These are phyloP conservation scores for Solanum lycopersicoides DNA, from an alignment of 257 asterid genomes.

Conservation along the genomic window DNA sequence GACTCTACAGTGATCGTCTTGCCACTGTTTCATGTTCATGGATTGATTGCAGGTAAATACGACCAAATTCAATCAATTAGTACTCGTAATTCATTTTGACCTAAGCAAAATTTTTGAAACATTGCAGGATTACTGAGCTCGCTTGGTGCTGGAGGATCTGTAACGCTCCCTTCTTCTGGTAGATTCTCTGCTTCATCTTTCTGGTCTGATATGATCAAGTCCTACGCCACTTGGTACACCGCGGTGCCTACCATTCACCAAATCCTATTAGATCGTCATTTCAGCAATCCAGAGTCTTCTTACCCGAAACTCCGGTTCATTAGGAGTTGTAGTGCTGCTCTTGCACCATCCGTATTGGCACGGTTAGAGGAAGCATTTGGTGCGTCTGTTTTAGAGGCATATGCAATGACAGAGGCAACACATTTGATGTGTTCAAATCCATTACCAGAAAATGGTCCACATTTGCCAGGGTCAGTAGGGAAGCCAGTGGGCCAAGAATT, in stretches of 20 bases:
- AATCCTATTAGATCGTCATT: constrained; percentile 77
- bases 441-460: constrained; percentile 71
- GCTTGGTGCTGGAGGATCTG: constrained; percentile 77
- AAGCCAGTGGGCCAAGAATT: constrained; percentile 85
- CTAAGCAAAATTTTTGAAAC: background rate
- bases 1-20: constrained; percentile 88
- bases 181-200: constrained; percentile 89
- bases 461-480: constrained; percentile 73
- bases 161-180: constrained; percentile 79
- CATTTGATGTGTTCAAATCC: constrained; percentile 89
- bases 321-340: constrained; percentile 91
- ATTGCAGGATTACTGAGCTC: constrained; percentile 62
- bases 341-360: constrained; percentile 74
- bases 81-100: background rate
- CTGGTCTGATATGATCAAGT: constrained; percentile 75
- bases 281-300: constrained; percentile 40
- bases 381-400: constrained; percentile 88
- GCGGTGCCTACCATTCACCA: constrained; percentile 96
- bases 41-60: constrained; percentile 44
- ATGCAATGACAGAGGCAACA: constrained; percentile 90
- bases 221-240: constrained; percentile 85
- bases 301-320: constrained; percentile 88
- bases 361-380: constrained; percentile 77
- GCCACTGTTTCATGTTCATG: constrained; percentile 95
- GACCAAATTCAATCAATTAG: background rate